Evolutionary conservation across 129 eudicot species (phyloP).

Genomic region (Mikania micrantha): DNA sequence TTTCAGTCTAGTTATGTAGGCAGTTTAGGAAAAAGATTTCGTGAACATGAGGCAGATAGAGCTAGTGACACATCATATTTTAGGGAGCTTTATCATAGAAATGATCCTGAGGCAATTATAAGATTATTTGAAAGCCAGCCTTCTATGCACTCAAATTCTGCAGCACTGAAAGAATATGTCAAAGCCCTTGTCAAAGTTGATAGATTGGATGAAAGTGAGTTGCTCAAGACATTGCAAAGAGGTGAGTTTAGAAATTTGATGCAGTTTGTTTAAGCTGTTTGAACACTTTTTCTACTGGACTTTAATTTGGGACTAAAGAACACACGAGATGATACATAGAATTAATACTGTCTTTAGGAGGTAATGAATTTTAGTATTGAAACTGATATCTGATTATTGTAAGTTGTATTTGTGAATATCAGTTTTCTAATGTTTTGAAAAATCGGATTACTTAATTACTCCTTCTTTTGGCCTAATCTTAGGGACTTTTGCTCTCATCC

Average conservation of each 20-base stretch:
- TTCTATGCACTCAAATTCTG: constrained; percentile 58
- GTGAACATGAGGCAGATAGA: constrained; percentile 61
- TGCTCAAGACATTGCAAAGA: constrained; percentile 79
- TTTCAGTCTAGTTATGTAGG: constrained; percentile 64
- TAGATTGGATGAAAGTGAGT: constrained; percentile 80
- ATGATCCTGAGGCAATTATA: constrained; percentile 79
- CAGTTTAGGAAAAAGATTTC: constrained; percentile 44
- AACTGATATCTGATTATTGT: not conserved
- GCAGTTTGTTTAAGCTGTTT: not conserved
- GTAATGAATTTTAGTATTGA: not conserved
- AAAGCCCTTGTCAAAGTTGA: constrained; percentile 84
- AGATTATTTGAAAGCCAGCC: constrained; percentile 80
- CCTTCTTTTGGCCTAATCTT: not conserved
- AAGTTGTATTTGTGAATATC: not conserved
- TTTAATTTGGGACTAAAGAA: not conserved
- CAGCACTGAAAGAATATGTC: constrained; percentile 87
- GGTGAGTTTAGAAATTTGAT: constrained; percentile 34
- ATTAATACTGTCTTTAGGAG: not conserved
- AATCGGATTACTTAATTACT: not conserved
- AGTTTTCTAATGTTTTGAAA: not conserved
- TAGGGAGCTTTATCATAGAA: constrained; percentile 56
- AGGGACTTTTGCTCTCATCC: not conserved
- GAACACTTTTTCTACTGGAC: not conserved
- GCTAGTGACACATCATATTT: constrained; percentile 44
- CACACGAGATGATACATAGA: not conserved